These are phyloP conservation scores for Eucalyptus fibrosa DNA, from an alignment of 345 rosid species.

Conservation along the genomic window DNA sequence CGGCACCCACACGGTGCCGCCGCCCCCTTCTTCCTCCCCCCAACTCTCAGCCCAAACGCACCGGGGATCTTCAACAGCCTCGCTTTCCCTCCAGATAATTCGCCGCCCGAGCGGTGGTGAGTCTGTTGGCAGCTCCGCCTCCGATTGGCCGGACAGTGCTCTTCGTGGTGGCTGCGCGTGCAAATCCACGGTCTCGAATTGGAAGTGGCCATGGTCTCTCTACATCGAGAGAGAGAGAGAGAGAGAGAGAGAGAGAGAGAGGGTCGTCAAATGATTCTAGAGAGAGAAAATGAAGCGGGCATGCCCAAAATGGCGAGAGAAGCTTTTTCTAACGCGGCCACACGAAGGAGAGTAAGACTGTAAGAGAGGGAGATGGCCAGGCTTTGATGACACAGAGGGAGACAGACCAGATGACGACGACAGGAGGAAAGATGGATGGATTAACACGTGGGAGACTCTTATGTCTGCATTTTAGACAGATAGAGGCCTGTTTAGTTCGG, in stretches of 20 bases:
- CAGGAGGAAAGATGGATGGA: background rate
- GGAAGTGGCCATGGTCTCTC: background rate
- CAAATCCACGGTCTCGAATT: background rate
- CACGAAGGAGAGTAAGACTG: background rate
- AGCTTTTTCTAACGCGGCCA: background rate
- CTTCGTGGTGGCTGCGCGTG: background rate
- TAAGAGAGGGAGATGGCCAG: background rate
- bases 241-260: background rate
- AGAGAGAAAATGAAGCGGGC: background rate
- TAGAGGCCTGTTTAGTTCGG: too few relatives aligned
- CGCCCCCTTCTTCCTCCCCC: background rate
- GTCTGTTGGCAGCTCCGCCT: background rate
- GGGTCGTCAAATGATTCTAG: background rate
- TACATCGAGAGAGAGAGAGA: background rate
- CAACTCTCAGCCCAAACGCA: background rate
- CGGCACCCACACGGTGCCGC: background rate
- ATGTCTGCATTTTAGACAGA: background rate
- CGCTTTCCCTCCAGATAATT: background rate
- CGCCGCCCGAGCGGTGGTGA: background rate
- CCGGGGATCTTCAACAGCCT: background rate
- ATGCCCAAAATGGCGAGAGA: background rate
- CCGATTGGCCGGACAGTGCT: background rate
- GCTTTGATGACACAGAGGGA: background rate
- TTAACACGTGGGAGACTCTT: background rate
- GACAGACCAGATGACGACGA: background rate